Conservation (phyloP, 345 rosid genomes). For the Gossypium rotundifolium region DNA sequence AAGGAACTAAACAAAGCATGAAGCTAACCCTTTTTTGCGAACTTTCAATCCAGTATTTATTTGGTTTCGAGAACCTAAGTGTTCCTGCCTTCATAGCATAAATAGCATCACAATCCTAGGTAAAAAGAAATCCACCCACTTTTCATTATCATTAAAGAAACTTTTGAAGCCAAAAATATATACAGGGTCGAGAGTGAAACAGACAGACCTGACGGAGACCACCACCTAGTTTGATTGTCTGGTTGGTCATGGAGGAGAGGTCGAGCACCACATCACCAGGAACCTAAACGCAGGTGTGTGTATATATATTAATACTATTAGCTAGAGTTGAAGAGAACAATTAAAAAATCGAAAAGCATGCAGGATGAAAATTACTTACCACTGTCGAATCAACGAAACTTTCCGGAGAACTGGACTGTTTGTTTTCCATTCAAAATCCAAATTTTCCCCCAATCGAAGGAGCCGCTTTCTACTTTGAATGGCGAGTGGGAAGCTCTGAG, state of each 20-base stretch:
- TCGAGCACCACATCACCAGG: conserved; percentile 86
- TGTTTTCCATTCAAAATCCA: conserved; percentile 31
- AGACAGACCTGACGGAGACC: conserved; percentile 76
- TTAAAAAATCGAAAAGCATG: not conserved
- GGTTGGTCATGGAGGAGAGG: conserved; percentile 62
- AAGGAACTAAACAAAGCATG: not conserved
- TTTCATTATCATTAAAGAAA: not conserved
- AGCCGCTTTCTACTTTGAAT: not conserved
- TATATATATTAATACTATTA: not conserved
- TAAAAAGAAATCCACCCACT: not conserved
- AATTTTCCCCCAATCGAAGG: not conserved
- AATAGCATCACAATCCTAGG: conserved; percentile 63
- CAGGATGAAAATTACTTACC: conserved; percentile 25
- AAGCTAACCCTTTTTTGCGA: conserved; percentile 74
- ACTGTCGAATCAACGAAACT: conserved; percentile 47
- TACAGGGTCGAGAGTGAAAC: not conserved
- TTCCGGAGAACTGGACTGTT: conserved; percentile 24
- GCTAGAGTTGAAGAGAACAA: not conserved
- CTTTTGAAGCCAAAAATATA: not conserved
- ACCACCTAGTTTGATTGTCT: conserved; percentile 77
- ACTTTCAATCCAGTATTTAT: conserved; percentile 72
- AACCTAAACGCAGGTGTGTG: conserved; percentile 30
- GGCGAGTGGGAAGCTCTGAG: not conserved
- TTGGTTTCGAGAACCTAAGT: conserved; percentile 61
- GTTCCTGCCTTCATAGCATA: conserved; percentile 71